These are phyloP conservation scores for Tolypocladium capitatum DNA, from an alignment of 2,329 filamentous ascomycete species.

Conservation along the genomic window DNA sequence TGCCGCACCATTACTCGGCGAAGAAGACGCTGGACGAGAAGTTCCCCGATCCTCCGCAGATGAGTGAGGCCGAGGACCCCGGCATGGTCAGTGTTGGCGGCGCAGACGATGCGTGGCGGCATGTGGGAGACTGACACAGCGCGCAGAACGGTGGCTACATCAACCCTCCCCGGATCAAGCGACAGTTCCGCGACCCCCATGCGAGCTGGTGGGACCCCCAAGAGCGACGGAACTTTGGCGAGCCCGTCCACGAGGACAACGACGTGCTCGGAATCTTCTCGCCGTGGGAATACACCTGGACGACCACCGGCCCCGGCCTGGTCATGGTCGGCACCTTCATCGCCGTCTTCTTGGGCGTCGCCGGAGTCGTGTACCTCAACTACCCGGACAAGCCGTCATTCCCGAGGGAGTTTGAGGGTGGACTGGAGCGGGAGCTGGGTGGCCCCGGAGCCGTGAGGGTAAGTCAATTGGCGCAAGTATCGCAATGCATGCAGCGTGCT, in stretches of 20 bases:
- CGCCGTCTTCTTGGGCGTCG: constrained; percentile 46
- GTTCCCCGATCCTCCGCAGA: constrained; percentile 31
- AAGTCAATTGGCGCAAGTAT: constrained; percentile 21
- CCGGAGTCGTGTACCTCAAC: constrained; percentile 51
- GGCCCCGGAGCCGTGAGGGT: constrained; percentile 54
- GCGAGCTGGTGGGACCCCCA: constrained; percentile 96
- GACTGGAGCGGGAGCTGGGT: constrained; percentile 62
- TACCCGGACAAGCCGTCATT: constrained; percentile 62
- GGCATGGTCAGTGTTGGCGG: constrained; percentile 39
- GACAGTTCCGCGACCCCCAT: constrained; percentile 84
- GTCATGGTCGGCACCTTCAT: constrained; percentile 58
- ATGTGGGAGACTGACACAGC: not conserved
- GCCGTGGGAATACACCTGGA: constrained; percentile 78
- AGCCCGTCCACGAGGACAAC: constrained; percentile 93
- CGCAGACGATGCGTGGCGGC: not conserved
- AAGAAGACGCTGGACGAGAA: constrained; percentile 35
- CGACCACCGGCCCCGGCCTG: constrained; percentile 54
- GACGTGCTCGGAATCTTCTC: constrained; percentile 85
- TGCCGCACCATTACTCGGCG: constrained; percentile 36
- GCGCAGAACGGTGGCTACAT: constrained; percentile 70
- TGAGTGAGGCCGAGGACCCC: constrained; percentile 51
- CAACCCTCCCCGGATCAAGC: constrained; percentile 69
- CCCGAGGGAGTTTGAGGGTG: constrained; percentile 59
- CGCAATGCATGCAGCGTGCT: constrained; percentile 3
- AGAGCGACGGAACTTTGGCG: constrained; percentile 91